Base-by-base conservation (phyloP, 2,329 filamentous ascomycete genomes). In the Cladosporium sp. region DNA sequence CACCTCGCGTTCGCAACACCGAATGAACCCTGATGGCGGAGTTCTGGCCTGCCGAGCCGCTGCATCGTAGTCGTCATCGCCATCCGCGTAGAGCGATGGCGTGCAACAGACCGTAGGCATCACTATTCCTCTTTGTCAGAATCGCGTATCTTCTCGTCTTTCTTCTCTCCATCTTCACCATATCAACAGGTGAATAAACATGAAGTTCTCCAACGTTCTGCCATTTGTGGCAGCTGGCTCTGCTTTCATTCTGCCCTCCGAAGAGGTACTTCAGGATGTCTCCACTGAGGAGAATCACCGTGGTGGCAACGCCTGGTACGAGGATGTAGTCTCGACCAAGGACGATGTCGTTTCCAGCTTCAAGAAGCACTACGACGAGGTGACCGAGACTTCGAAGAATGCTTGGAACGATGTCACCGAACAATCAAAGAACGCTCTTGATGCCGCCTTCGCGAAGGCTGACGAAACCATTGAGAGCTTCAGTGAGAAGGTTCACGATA, bases 161-260 rank as follows among this genome's bases (percentile, higher is more conserved):
- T 42, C 27, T 27, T 36, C 34, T 17, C 22, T 38, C 49, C 19
- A 30, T 17, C 13, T 50, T 22, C 29, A 30, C 22, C 22, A 27
- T 27, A 27, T 9, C 22, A 27, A 27, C 4, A 27, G 22, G 22
- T 27, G 22, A 27, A 4, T 9, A 27, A 42, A 18, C 36, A 80
- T 80, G 77, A 78, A 72, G 67, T 66, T 77, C 61, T 64, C 66
- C 45, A 67, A 67, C 42, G 57, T 80, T 39, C 61, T 80, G 54
- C 73, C 76, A 51, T 66, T 80, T 43, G 72, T 74, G 58, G 74
- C 76, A 24, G 56, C 77, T 43, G 67, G 72, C 55, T 68, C 75
- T 47, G 78, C 78, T 20, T 72, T 81, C 47, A 75, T 81, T 52
- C 67, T 82, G 43, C 77, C 78, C 13, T 70, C 78, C 42, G 70